These are phyloP conservation scores for Didymella lethalis DNA, from an alignment of 2,329 filamentous ascomycete species.

Conservation along the genomic window DNA sequence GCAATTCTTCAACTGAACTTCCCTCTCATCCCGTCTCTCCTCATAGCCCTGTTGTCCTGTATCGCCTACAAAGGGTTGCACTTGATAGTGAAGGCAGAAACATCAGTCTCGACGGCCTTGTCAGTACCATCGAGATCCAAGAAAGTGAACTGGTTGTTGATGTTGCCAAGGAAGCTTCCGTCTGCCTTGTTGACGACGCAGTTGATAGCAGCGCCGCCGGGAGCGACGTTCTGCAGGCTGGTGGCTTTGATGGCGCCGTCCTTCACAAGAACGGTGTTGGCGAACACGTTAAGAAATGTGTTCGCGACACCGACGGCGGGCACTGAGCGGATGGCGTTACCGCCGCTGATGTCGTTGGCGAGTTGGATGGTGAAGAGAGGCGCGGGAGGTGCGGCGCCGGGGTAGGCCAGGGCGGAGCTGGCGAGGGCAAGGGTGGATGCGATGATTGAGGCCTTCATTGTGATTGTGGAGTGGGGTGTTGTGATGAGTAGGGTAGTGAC, in stretches of 20 bases:
- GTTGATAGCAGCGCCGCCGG: conserved; percentile 11
- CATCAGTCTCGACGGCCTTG: conserved; percentile 27
- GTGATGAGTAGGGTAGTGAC: conserved; percentile 12
- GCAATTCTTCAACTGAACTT: background rate
- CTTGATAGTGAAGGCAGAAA: conserved; percentile 25
- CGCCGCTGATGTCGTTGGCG: conserved; percentile 30
- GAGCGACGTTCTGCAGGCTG: conserved; percentile 26
- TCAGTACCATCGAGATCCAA: conserved; percentile 25
- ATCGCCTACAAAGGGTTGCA: conserved; percentile 14
- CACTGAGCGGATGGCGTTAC: conserved; percentile 20
- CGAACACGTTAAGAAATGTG: conserved; percentile 23
- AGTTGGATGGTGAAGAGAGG: conserved; percentile 24
- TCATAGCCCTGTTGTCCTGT: background rate
- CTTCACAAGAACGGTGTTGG: conserved; percentile 21
- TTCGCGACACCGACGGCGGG: conserved; percentile 14
- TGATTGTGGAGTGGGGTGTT: conserved; percentile 18
- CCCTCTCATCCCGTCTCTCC: background rate
- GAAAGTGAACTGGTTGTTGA: conserved; percentile 30
- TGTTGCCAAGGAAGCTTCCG: background rate
- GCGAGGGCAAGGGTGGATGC: conserved; percentile 22
- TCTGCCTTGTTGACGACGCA: conserved; percentile 24
- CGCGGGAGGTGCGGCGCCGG: conserved; percentile 17
- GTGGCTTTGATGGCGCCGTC: conserved; percentile 27
- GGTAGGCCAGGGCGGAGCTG: conserved; percentile 25
- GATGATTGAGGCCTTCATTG: conserved; percentile 32